phyloP scores from a whole-genome alignment of 179 eudicot species.

The Gypsophila paniculata region DNA sequence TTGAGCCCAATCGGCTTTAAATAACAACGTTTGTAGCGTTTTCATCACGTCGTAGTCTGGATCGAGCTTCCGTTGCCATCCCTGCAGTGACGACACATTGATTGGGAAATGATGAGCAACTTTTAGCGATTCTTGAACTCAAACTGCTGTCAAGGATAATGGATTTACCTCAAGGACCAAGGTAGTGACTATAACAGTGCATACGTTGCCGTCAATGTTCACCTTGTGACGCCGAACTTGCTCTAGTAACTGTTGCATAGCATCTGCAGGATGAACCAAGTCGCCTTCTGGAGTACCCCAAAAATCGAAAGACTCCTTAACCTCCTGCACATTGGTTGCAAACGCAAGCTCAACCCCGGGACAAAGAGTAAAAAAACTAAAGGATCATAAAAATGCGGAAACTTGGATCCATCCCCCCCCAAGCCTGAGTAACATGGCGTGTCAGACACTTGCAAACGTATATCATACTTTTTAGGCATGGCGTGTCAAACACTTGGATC shows the following conservation, averaged over 20 bases:
- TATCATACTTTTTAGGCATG: too few species aligned
- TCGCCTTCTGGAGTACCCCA: constrained; percentile 87
- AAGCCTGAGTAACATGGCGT: too few species aligned
- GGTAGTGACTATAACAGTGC: constrained; percentile 77
- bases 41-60: constrained; percentile 75
- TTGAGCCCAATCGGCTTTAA: constrained; percentile 77
- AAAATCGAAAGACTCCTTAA: constrained; percentile 63
- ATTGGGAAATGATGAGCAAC: not conserved
- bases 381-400: not conserved
- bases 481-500: too few species aligned
- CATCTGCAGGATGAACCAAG: constrained; percentile 72
- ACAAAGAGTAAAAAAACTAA: not conserved
- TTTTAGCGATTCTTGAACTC: not conserved
- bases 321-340: constrained; percentile 44
- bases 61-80: constrained; percentile 88
- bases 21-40: constrained; percentile 62
- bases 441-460: too few species aligned
- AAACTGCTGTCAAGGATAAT: not conserved
- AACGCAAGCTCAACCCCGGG: constrained; percentile 7
- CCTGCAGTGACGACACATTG: constrained; percentile 32
- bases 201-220: constrained; percentile 74
- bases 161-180: constrained; percentile 76
- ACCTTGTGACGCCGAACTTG: constrained; percentile 74
- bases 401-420: too few species aligned
- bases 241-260: constrained; percentile 75